Evolutionary conservation across 2,329 filamentous ascomycete genomes (phyloP).

Genomic region (Trichothecium sympodiale): DNA sequence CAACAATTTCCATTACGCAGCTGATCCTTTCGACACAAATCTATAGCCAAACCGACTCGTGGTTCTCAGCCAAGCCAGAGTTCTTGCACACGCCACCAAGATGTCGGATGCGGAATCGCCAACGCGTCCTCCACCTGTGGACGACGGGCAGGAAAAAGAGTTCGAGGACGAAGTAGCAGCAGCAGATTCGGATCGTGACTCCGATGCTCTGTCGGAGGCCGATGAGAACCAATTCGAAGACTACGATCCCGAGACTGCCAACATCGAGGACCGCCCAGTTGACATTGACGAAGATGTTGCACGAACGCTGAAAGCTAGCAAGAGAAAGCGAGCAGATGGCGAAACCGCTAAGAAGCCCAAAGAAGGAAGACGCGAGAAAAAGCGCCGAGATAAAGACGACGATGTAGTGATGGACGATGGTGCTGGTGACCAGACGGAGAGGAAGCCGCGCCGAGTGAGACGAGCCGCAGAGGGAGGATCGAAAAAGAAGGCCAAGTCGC

Average conservation of each 20-base stretch:
- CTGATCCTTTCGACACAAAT: no score
- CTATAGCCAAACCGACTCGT: no score
- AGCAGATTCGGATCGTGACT: slow-evolving; percentile 41
- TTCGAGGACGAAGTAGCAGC: slow-evolving; percentile 28
- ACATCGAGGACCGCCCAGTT: slow-evolving; percentile 52
- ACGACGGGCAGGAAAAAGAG: slow-evolving; percentile 30
- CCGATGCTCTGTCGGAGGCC: slow-evolving; percentile 53
- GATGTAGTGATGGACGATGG: slow-evolving; percentile 37
- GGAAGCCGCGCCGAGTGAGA: slow-evolving; percentile 35
- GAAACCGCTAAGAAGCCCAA: slow-evolving; percentile 62
- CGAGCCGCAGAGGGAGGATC: slow-evolving; percentile 30
- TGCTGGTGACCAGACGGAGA: slow-evolving; percentile 31
- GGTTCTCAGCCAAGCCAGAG: no score
- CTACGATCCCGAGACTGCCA: slow-evolving; percentile 53
- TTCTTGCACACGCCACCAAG: slow-evolving; percentile 5
- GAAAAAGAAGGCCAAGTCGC: slow-evolving; percentile 33
- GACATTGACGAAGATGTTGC: slow-evolving; percentile 58
- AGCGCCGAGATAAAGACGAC: slow-evolving; percentile 38
- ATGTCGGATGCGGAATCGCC: slow-evolving; percentile 39
- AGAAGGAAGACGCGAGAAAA: slow-evolving; percentile 61
- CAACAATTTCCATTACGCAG: no score
- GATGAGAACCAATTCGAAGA: slow-evolving; percentile 61
- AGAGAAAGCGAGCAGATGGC: slow-evolving; percentile 53
- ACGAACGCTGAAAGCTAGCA: slow-evolving; percentile 52
- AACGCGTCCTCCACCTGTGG: slow-evolving; percentile 23